Evolutionary conservation across 2,329 filamentous ascomycete species (phyloP).

Genomic region (Metarhizium humberi): DNA sequence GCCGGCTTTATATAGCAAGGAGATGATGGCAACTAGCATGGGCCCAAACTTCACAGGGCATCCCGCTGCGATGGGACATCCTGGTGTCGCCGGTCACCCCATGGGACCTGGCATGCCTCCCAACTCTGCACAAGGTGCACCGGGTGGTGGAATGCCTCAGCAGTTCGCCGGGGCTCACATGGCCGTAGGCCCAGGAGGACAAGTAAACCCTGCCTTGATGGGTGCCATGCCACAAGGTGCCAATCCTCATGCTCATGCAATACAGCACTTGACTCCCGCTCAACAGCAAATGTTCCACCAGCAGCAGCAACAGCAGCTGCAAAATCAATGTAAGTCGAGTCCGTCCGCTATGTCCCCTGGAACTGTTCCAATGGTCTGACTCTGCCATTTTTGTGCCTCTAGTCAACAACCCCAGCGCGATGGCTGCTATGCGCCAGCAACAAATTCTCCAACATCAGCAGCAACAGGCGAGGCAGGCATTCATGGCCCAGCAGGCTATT

Average conservation of each 20-base stretch:
- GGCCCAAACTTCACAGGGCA: conserved; percentile 56
- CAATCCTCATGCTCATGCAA: conserved; percentile 56
- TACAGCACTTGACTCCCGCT: conserved; percentile 61
- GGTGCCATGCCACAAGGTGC: conserved; percentile 63
- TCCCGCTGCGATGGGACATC: conserved; percentile 62
- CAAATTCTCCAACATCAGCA: conserved; percentile 49
- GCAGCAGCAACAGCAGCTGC: conserved; percentile 30
- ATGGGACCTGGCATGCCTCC: conserved; percentile 55
- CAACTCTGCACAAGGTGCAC: conserved; percentile 59
- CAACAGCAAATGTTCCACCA: conserved; percentile 50
- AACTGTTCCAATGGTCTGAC: neutral
- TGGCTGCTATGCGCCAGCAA: conserved; percentile 42
- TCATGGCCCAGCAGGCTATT: conserved; percentile 46
- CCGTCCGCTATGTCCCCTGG: neutral
- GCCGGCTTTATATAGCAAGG: conserved; percentile 28
- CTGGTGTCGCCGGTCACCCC: conserved; percentile 57
- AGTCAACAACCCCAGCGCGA: conserved; percentile 28
- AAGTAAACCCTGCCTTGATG: conserved; percentile 71
- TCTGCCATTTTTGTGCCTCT: conserved; percentile 8
- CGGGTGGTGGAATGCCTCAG: conserved; percentile 55
- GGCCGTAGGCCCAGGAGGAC: conserved; percentile 60
- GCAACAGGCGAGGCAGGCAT: conserved; percentile 38
- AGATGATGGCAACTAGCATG: conserved; percentile 63
- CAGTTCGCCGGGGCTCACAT: conserved; percentile 56
- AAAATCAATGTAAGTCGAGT: conserved; percentile 23